These are phyloP conservation scores for Kuraishia ogatae DNA, from an alignment of 805 yeast genomes.

Conservation along the genomic window DNA sequence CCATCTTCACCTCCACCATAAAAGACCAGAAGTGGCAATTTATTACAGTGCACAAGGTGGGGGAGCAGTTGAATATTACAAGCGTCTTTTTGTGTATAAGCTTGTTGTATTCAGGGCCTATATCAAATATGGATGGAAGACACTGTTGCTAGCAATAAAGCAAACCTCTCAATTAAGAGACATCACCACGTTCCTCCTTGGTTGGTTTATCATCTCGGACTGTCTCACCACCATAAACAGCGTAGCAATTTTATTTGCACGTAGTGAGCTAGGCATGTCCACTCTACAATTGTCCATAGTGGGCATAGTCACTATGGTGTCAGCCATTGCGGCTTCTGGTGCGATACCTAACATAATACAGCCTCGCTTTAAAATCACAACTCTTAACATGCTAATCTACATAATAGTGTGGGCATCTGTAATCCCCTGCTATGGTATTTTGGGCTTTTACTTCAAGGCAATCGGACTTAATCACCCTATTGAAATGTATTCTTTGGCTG, in stretches of 20 bases:
- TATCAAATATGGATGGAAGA: slow-evolving; percentile 52
- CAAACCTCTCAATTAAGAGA: slow-evolving; percentile 56
- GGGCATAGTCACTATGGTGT: slow-evolving; percentile 57
- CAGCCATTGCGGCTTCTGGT: slow-evolving; percentile 62
- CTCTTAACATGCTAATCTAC: slow-evolving; percentile 40
- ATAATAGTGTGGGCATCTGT: slow-evolving; percentile 53
- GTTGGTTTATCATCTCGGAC: slow-evolving; percentile 75
- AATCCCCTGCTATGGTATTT: slow-evolving; percentile 64
- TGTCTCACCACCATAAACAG: slow-evolving; percentile 73
- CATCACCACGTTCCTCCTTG: slow-evolving; percentile 54
- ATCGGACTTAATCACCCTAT: slow-evolving; percentile 54
- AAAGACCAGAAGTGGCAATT: slow-evolving; percentile 6
- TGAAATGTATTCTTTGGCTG: slow-evolving; percentile 63
- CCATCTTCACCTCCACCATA: slow-evolving; percentile 16
- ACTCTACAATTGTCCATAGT: slow-evolving; percentile 57
- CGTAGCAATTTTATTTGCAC: slow-evolving; percentile 70
- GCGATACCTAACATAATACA: slow-evolving; percentile 37
- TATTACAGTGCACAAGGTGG: background rate
- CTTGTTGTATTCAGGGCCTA: slow-evolving; percentile 20
- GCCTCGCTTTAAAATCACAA: slow-evolving; percentile 28
- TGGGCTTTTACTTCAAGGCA: slow-evolving; percentile 48
- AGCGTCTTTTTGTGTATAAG: slow-evolving; percentile 7
- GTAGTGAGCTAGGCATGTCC: slow-evolving; percentile 59
- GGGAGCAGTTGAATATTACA: slow-evolving; percentile 5
- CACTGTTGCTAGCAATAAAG: slow-evolving; percentile 43